Evolutionary conservation across 2,329 filamentous ascomycete species (phyloP).

Genomic region (Colletotrichum gloeosporioides): DNA sequence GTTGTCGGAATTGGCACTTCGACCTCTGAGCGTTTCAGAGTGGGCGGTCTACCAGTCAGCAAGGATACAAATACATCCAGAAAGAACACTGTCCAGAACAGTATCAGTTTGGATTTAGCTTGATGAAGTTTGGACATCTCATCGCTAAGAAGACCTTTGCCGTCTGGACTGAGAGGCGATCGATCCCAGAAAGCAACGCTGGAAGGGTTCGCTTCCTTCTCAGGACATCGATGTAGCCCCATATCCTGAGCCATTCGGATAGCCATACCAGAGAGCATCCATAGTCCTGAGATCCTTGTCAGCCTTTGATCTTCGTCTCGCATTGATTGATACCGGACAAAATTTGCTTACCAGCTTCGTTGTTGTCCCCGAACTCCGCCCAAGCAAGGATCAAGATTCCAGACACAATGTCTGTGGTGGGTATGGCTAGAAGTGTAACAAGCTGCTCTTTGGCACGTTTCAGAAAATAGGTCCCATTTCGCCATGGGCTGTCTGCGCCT

Average conservation of each 20-base stretch:
- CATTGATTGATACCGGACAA: not conserved
- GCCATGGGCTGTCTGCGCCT: not conserved
- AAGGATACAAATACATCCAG: not conserved
- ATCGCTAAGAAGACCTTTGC: not conserved
- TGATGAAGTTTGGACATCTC: not conserved
- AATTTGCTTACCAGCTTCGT: not conserved
- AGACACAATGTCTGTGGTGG: not conserved
- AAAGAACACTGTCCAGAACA: not conserved
- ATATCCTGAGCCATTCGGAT: not conserved
- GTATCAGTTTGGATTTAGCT: not conserved
- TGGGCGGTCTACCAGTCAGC: not conserved
- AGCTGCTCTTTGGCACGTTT: not conserved
- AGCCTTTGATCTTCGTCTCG: not conserved
- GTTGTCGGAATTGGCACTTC: not conserved
- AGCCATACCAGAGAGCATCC: not conserved
- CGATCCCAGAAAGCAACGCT: not conserved
- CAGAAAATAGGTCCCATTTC: not conserved
- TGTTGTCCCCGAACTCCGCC: not conserved
- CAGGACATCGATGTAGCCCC: not conserved
- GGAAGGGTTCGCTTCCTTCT: not conserved
- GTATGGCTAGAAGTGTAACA: not conserved
- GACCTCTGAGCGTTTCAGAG: not conserved
- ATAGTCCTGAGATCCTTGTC: not conserved
- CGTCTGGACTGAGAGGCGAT: not conserved
- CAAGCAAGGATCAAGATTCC: not conserved